phyloP scores from a whole-genome alignment of 169 alveolate genomes.

The Plasmodium malariae region DNA sequence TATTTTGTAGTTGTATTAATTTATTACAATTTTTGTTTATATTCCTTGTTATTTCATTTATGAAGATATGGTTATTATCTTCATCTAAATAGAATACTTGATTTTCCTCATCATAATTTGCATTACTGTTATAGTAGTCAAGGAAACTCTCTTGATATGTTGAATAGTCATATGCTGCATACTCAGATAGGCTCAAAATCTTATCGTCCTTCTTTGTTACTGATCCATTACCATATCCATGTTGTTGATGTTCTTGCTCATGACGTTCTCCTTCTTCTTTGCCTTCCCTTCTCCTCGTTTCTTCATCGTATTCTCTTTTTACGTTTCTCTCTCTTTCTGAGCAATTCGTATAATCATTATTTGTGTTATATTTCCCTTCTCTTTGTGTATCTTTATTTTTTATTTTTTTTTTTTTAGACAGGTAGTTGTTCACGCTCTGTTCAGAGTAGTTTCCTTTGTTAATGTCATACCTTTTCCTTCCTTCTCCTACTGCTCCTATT shows the following conservation, averaged over 20 bases:
- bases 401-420: background rate
- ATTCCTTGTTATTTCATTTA: constrained; percentile 14
- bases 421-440: background rate
- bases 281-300: background rate
- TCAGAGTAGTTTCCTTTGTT: background rate
- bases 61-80: background rate
- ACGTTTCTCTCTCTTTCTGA: no score
- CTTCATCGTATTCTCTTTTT: background rate
- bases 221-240: no score
- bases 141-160: constrained; percentile 60
- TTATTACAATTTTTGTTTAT: constrained; percentile 40
- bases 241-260: no score
- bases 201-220: no score
- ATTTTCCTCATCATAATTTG: constrained; percentile 4
- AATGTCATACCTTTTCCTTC: background rate
- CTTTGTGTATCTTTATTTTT: background rate
- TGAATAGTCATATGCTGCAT: constrained; percentile 49
- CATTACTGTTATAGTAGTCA: constrained; percentile 3
- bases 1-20: constrained; percentile 55
- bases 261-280: background rate
- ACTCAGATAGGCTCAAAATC: constrained; percentile 8
- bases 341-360: no score
- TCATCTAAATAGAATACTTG: constrained; percentile 18
- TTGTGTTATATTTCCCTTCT: no score
- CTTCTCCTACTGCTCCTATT: background rate